Evolutionary conservation across 148 eudicot genomes (phyloP).

Genomic region (Chenopodium quinoa): DNA sequence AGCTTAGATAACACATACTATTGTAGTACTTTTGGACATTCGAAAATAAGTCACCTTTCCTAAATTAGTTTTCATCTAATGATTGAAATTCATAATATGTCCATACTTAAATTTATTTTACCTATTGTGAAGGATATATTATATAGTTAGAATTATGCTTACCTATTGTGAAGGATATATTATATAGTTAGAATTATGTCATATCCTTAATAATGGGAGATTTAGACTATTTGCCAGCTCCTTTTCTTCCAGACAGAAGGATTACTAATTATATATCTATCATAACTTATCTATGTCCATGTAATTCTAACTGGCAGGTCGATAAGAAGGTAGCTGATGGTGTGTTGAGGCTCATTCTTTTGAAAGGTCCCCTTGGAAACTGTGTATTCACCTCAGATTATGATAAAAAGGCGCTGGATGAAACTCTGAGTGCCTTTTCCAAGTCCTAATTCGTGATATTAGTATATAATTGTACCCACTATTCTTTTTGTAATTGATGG

Average conservation of each 20-base stretch:
- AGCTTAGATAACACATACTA: slow-evolving; percentile 23
- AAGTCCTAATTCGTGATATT: slow-evolving; percentile 28
- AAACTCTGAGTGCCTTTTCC: slow-evolving; percentile 79
- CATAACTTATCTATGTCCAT: background rate
- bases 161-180: too few species aligned
- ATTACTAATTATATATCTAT: background rate
- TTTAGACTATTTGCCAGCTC: background rate
- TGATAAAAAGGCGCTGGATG: slow-evolving; percentile 76
- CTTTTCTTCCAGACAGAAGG: background rate
- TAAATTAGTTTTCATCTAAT: too few species aligned
- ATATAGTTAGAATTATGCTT: too few species aligned
- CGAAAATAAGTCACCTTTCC: too few species aligned
- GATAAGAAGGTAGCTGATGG: slow-evolving; percentile 99
- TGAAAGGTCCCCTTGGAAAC: slow-evolving; percentile 86
- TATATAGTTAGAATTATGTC: too few species aligned
- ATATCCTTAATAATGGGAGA: background rate
- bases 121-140: too few species aligned
- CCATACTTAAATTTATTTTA: background rate
- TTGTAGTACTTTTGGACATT: too few species aligned
- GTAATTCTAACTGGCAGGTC: slow-evolving; percentile 47
- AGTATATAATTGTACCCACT: slow-evolving; percentile 1
- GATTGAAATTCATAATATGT: background rate
- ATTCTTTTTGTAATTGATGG: background rate
- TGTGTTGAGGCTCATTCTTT: slow-evolving; percentile 82
- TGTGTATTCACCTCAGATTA: slow-evolving; percentile 93